Evolutionary conservation across 2,329 filamentous ascomycete genomes (phyloP), one percentile per base, ranked within the genome.

Genomic region (Nigrograna mackinnonii): DNA sequence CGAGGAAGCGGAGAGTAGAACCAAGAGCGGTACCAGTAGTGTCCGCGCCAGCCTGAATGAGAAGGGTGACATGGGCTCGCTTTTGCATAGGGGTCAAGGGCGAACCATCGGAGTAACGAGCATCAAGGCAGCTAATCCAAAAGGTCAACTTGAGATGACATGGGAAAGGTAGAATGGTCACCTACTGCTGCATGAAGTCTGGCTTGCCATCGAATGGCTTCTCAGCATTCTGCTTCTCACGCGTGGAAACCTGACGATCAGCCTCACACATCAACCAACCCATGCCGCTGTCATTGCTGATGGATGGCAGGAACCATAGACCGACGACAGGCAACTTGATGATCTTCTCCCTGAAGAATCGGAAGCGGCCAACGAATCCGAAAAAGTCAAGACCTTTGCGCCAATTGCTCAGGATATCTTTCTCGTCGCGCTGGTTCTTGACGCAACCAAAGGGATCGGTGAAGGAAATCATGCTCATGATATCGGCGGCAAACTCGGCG

Each of bases 401-500:
- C 64, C 66, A 72, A 35, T 66, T 66, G 9, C 37, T 40, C 11
- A 72, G 50, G 16, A 72, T 58, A 12, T 50, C 46, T 19, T 64
- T 60, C 44, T 72, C 68, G 48, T 73, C 70, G 18, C 66, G 58
- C 41, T 66, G 59, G 34, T 70, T 68, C 45, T 57, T 41, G 12
- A 73, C 64, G 38, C 69, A 69, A 1, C 70, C 70, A 57, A 68
- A 73, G 3, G 68, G 55, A 3, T 61, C 35, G 4, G 51, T 56
- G 44, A 74, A 73, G 2, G 58, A 60, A 6, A 73, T 57, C 57
- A 68, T 66, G 6, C 64, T 67, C 61, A 74, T 68, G 30, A 71
- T 64, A 35, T 74, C 71, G 4, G 68, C 67, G 2, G 69, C 68
- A 44, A 71, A 73, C 43, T 72, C 60, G 14, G 67, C 66, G 4